phyloP scores from a whole-genome alignment of 2,329 filamentous ascomycete genomes.

The Sclerotinia spermophila region DNA sequence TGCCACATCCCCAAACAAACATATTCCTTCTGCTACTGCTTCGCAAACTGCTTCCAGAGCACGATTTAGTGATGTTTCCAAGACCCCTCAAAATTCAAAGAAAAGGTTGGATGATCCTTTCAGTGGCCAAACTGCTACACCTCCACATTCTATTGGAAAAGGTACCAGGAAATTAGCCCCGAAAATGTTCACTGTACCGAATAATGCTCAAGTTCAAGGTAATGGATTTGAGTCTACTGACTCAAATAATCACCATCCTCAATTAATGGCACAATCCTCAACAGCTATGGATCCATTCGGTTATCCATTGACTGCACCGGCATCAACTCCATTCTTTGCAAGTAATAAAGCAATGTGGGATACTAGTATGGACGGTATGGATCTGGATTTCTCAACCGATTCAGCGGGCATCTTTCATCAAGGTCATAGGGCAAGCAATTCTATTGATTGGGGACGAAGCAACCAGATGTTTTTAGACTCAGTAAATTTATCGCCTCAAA shows the following conservation, averaged over 20 bases:
- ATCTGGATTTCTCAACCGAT: constrained; percentile 53
- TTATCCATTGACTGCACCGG: constrained; percentile 58
- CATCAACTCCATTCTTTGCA: constrained; percentile 45
- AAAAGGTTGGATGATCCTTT: constrained; percentile 36
- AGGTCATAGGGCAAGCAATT: constrained; percentile 47
- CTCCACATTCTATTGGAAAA: constrained; percentile 54
- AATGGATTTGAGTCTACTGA: constrained; percentile 32
- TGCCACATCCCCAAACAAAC: constrained; percentile 49
- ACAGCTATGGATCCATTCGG: constrained; percentile 55
- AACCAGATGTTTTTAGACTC: constrained; percentile 54
- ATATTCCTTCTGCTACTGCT: constrained; percentile 56
- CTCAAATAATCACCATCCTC: constrained; percentile 39
- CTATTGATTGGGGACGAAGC: constrained; percentile 55
- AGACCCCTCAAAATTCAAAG: constrained; percentile 41
- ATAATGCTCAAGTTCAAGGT: constrained; percentile 32
- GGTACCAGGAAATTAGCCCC: constrained; percentile 53
- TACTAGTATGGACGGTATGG: constrained; percentile 51
- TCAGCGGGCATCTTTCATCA: constrained; percentile 33
- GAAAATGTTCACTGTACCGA: constrained; percentile 35
- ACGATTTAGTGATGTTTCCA: constrained; percentile 37
- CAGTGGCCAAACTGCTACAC: constrained; percentile 52
- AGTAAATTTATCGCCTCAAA: constrained; percentile 24
- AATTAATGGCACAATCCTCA: constrained; percentile 48
- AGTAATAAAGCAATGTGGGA: constrained; percentile 53
- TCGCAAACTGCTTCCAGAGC: constrained; percentile 33